These are phyloP conservation scores for Malassezia japonica DNA, from an alignment of 1,284 basidiomycete species.

Conservation along the genomic window DNA sequence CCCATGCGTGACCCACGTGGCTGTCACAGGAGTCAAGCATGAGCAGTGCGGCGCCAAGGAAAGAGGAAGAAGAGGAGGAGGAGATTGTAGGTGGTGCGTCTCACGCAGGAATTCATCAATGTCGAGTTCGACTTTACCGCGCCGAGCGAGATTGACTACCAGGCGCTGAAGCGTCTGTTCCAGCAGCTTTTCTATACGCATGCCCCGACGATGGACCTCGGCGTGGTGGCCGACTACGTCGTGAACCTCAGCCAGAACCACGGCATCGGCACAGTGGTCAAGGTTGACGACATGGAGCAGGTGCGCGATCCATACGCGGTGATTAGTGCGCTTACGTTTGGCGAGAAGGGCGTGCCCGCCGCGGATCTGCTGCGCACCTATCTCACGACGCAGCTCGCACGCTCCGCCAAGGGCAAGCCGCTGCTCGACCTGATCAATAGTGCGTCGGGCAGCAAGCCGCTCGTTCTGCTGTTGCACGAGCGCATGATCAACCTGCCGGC, in stretches of 20 bases:
- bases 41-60: neutral
- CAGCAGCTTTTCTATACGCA: slow-evolving; percentile 47
- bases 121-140: slow-evolving; percentile 44
- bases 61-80: slow-evolving; percentile 10
- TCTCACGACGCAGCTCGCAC: slow-evolving; percentile 19
- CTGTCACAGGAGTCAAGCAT: too few relatives aligned
- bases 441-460: slow-evolving; percentile 21
- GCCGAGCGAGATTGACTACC: slow-evolving; percentile 36
- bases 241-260: slow-evolving; percentile 21
- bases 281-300: slow-evolving; percentile 38
- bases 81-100: neutral
- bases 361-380: slow-evolving; percentile 14
- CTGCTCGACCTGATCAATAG: slow-evolving; percentile 24
- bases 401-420: slow-evolving; percentile 19
- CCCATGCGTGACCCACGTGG: neutral
- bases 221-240: slow-evolving; percentile 25
- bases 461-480: slow-evolving; percentile 37
- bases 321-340: slow-evolving; percentile 29
- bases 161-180: slow-evolving; percentile 38
- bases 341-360: slow-evolving; percentile 11
- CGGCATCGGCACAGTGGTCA: slow-evolving; percentile 40
- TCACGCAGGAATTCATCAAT: slow-evolving; percentile 33
- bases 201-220: slow-evolving; percentile 32
- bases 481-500: slow-evolving; percentile 46
- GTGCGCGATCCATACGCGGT: slow-evolving; percentile 43